Evolutionary conservation across 164 flowering plant species (phyloP).

Genomic region (Aristolochia californica): DNA sequence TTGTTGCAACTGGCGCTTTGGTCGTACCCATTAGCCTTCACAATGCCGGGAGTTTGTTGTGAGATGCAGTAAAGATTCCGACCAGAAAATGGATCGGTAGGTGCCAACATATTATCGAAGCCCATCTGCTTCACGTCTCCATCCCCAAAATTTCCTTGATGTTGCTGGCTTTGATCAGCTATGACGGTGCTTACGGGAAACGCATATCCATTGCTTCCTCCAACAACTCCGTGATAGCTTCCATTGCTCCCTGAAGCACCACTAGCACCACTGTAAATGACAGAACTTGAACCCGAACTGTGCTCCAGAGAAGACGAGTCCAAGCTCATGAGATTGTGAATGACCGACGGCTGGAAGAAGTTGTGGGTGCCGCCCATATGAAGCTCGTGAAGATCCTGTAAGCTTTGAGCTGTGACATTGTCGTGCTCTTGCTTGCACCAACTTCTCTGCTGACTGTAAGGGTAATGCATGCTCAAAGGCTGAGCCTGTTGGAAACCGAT

Average conservation of each 20-base stretch:
- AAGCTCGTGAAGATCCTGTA: slow-evolving; percentile 32
- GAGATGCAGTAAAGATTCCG: slow-evolving; percentile 28
- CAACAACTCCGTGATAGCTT: slow-evolving; percentile 9
- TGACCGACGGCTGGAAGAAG: slow-evolving; percentile 49
- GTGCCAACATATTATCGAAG: slow-evolving; percentile 20
- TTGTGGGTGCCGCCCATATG: slow-evolving; percentile 52
- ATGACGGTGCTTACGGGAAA: slow-evolving; percentile 26
- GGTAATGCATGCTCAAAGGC: slow-evolving; percentile 37
- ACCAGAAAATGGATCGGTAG: slow-evolving; percentile 28
- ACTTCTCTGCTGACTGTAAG: slow-evolving; percentile 29
- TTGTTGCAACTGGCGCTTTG: slow-evolving; percentile 34
- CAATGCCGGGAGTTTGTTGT: slow-evolving; percentile 23
- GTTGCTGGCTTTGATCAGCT: slow-evolving; percentile 20
- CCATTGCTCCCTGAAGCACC: slow-evolving; percentile 9
- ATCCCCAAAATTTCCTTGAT: slow-evolving; percentile 25
- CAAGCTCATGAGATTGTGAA: slow-evolving; percentile 50
- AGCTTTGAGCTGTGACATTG: slow-evolving; percentile 4
- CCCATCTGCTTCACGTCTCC: slow-evolving; percentile 29
- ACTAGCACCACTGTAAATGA: slow-evolving; percentile 23
- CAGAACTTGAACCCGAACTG: slow-evolving; percentile 40
- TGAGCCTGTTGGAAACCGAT: slow-evolving; percentile 52
- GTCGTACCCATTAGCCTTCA: slow-evolving; percentile 19
- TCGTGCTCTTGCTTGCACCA: slow-evolving; percentile 82
- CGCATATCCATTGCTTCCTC: slow-evolving; percentile 17
- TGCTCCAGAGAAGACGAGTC: slow-evolving; percentile 55